A percentile compares a stretch with the other conserved stretches of the same genome.
phyloP scores from a whole-genome alignment of 2,329 filamentous ascomycete genomes.

The Fusarium verticillioides region DNA sequence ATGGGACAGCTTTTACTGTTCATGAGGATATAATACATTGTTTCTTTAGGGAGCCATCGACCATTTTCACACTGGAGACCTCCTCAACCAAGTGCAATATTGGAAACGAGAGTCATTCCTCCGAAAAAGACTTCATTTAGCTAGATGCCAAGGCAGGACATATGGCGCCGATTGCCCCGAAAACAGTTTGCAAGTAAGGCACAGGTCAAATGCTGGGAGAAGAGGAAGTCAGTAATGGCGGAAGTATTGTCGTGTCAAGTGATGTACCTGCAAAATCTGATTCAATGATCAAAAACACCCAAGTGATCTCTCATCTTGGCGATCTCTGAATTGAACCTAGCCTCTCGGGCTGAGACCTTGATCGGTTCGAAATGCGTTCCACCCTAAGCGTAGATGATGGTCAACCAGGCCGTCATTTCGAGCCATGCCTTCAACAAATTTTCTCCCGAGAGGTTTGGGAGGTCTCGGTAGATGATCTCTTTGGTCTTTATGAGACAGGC shows the following conservation, averaged over 20 bases:
- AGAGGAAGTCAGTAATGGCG: not conserved
- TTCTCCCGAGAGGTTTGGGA: not conserved
- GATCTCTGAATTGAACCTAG: fast-evolving
- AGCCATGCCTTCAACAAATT: not conserved
- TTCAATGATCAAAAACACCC: not conserved
- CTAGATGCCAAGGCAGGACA: not conserved
- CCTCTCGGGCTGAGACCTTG: not conserved
- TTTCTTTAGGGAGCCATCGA: fast-evolving
- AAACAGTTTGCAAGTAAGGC: not conserved
- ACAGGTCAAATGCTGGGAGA: not conserved
- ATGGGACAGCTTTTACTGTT: not conserved
- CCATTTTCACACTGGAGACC: not conserved
- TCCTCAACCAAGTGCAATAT: not conserved
- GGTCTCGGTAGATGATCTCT: not conserved
- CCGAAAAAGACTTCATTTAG: not conserved
- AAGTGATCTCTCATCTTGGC: not conserved
- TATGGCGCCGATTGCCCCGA: not conserved
- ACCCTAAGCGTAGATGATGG: not conserved
- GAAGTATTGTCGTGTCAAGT: not conserved
- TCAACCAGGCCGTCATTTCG: not conserved
- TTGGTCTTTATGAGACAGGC: not conserved
- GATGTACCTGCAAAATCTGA: not conserved
- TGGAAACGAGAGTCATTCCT: not conserved
- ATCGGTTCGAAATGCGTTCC: not conserved
- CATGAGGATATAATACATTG: not conserved